phyloP scores from a whole-genome alignment of 2,329 filamentous ascomycete genomes.

The Ophiosphaerella narmari region DNA sequence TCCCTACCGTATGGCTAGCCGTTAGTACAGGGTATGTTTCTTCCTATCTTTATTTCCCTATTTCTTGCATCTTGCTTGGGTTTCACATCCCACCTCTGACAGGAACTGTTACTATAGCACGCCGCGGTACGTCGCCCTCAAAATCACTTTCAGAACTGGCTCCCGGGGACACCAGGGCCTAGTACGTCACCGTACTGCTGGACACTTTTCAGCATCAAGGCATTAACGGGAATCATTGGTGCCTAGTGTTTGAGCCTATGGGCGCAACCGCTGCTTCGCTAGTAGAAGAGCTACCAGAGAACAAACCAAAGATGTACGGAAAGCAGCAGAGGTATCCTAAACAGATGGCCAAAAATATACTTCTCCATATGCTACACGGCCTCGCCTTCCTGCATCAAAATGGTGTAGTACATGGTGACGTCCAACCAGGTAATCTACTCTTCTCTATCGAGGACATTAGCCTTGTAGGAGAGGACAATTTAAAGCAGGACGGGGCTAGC shows the following conservation, averaged over 20 bases:
- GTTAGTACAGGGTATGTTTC: conserved; percentile 8
- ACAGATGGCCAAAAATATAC: conserved; percentile 32
- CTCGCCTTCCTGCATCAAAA: conserved; percentile 48
- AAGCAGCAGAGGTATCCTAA: conserved; percentile 13
- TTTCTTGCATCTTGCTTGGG: background rate
- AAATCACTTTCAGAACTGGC: conserved; percentile 11
- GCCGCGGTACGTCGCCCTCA: conserved; percentile 15
- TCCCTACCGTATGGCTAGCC: conserved; percentile 22
- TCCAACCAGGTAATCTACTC: conserved; percentile 48
- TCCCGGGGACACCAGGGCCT: conserved; percentile 2
- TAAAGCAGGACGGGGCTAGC: conserved; percentile 26
- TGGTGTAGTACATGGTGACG: conserved; percentile 49
- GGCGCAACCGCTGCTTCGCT: conserved; percentile 11
- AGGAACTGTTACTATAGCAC: background rate
- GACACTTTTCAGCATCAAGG: conserved; percentile 11
- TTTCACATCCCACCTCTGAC: background rate
- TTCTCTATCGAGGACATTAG: conserved; percentile 40
- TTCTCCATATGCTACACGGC: conserved; percentile 47
- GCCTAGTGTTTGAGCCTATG: conserved; percentile 12
- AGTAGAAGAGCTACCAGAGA: conserved; percentile 16
- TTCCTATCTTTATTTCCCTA: conserved; percentile 5
- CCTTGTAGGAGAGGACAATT: conserved; percentile 14
- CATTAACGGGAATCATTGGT: conserved; percentile 10
- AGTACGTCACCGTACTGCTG: conserved; percentile 3
- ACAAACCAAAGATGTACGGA: conserved; percentile 13